Evolutionary conservation across 2,329 filamentous ascomycete species (phyloP).

Genomic region (Alternaria burnsii): DNA sequence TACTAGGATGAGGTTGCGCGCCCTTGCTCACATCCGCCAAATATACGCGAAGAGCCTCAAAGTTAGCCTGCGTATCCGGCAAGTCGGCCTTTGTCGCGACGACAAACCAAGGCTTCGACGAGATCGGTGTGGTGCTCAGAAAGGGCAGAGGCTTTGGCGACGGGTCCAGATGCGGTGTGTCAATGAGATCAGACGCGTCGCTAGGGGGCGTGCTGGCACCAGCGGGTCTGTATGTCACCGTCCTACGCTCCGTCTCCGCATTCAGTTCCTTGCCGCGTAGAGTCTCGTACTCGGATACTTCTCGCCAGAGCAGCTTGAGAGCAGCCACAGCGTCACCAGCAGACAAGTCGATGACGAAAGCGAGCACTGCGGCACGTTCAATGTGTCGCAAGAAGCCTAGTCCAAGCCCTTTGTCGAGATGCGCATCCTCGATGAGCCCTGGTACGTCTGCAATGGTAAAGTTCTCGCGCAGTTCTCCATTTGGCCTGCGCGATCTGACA

Average conservation of each 20-base stretch:
- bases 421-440: conserved; percentile 89
- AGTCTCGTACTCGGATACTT: conserved; percentile 88
- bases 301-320: conserved; percentile 84
- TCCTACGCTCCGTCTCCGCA: conserved; percentile 69
- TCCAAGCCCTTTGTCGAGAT: conserved; percentile 89
- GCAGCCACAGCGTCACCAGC: conserved; percentile 81
- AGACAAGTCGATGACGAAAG: conserved; percentile 89
- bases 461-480: conserved; percentile 70
- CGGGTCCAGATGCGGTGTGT: conserved; percentile 34
- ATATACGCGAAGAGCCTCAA: conserved; percentile 73
- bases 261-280: conserved; percentile 76
- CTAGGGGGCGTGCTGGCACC: conserved; percentile 20
- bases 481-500: conserved; percentile 56
- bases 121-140: conserved; percentile 72
- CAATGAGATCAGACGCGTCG: conserved; percentile 29
- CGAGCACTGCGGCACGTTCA: conserved; percentile 89
- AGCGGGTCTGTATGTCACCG: conserved; percentile 60
- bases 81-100: conserved; percentile 93
- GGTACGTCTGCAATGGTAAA: conserved; percentile 98
- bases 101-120: conserved; percentile 96
- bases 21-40: conserved; percentile 71
- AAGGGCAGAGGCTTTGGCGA: conserved; percentile 53
- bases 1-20: conserved; percentile 75
- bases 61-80: conserved; percentile 80
- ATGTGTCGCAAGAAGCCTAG: conserved; percentile 93